Percentiles rank a stretch among this genome's conserved stretches.
Conservation (phyloP, 1,284 basidiomycete genomes). For the Phlebopus sp. region DNA sequence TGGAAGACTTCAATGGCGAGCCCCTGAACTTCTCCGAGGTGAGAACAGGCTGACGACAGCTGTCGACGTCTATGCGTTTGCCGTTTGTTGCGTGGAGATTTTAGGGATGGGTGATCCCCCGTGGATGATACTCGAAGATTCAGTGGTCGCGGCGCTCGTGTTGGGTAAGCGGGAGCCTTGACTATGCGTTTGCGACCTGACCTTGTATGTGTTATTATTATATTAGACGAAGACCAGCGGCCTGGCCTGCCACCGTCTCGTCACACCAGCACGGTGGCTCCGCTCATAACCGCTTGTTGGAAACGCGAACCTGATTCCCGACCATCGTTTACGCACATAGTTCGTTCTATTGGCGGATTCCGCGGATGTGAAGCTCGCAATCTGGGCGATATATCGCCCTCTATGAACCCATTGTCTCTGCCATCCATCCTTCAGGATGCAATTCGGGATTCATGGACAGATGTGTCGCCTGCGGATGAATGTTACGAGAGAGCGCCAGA, state of each 20-base stretch:
- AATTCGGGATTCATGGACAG: conserved; percentile 3
- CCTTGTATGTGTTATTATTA: not conserved
- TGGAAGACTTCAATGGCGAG: conserved; percentile 68
- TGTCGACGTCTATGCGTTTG: conserved; percentile 73
- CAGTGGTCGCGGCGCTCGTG: conserved; percentile 56
- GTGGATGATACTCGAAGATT: conserved; percentile 60
- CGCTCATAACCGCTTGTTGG: conserved; percentile 51
- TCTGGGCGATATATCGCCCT: too few relatives aligned
- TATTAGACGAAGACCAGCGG: conserved; percentile 53
- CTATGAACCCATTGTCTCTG: not conserved
- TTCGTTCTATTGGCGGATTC: conserved; percentile 38
- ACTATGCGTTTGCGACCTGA: not conserved
- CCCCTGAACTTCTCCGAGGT: conserved; percentile 71
- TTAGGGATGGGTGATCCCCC: conserved; percentile 59
- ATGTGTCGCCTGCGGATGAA: conserved; percentile 25
- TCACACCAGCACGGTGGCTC: conserved; percentile 27
- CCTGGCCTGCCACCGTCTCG: conserved; percentile 44
- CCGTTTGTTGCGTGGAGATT: conserved; percentile 69
- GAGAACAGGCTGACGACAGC: conserved; percentile 61
- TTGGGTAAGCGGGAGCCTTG: conserved; percentile 42
- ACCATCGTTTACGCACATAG: conserved; percentile 48
- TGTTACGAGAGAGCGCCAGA: conserved; percentile 27
- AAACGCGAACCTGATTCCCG: conserved; percentile 41
- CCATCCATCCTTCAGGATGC: not conserved
- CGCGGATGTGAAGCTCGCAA: conserved; percentile 6